These are phyloP conservation scores for Balamuthia mandrillaris DNA, from an alignment of 208 protist genomes.

Conservation along the genomic window DNA sequence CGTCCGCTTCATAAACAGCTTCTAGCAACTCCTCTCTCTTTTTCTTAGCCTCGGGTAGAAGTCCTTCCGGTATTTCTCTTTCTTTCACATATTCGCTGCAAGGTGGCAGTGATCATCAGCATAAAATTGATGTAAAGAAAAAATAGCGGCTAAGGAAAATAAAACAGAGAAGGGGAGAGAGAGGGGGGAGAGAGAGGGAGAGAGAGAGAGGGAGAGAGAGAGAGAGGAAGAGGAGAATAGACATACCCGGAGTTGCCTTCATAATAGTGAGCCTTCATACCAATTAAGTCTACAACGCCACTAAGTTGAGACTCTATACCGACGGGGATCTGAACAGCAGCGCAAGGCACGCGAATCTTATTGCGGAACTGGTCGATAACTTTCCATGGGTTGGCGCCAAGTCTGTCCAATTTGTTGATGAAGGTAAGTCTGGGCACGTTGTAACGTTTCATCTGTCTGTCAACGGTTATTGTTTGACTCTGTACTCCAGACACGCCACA, in stretches of 20 bases:
- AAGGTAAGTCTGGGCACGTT: slow-evolving; percentile 95
- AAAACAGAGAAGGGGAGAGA: too few species aligned
- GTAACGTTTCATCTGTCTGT: slow-evolving; percentile 89
- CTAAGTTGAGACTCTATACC: slow-evolving; percentile 89
- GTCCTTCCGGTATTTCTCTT: slow-evolving; percentile 74
- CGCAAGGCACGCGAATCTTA: slow-evolving; percentile 91
- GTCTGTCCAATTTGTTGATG: slow-evolving; percentile 97
- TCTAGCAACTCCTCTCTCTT: slow-evolving; percentile 86
- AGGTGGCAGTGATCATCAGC: too few species aligned
- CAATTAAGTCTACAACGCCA: slow-evolving; percentile 94
- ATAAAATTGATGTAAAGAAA: too few species aligned
- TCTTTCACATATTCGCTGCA: too few species aligned
- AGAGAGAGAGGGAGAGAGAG: too few species aligned
- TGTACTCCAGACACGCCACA: slow-evolving; percentile 93
- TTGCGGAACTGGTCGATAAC: slow-evolving; percentile 53
- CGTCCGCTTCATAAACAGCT: slow-evolving; percentile 90
- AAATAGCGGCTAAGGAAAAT: too few species aligned
- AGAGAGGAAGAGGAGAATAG: too few species aligned
- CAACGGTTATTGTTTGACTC: slow-evolving; percentile 97
- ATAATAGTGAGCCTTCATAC: slow-evolving; percentile 84
- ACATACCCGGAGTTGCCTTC: slow-evolving; percentile 82
- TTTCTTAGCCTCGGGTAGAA: slow-evolving; percentile 74
- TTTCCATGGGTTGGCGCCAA: slow-evolving; percentile 62
- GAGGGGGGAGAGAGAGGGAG: too few species aligned
- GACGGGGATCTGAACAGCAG: slow-evolving; percentile 95